Percentiles rank a stretch among this genome's conserved stretches.
Conservation (phyloP, 1,284 basidiomycete species). For the Tilletia walkeri region DNA sequence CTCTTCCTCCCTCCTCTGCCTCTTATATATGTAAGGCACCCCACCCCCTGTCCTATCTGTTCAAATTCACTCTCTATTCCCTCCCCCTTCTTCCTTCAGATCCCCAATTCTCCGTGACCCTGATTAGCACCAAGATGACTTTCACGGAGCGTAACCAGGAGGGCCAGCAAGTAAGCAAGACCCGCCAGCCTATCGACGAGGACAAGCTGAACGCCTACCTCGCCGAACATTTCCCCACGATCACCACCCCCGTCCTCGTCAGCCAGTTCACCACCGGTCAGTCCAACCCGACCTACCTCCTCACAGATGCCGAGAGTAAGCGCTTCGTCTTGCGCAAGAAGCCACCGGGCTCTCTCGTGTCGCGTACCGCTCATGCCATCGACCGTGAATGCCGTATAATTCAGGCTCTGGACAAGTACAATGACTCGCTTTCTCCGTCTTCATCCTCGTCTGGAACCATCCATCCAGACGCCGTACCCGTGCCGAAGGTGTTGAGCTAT, state of each 20-base stretch:
- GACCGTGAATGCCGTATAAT: constrained; percentile 87
- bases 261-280: constrained; percentile 77
- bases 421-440: constrained; percentile 8
- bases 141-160: neutral
- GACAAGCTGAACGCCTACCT: constrained; percentile 63
- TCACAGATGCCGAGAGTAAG: constrained; percentile 70
- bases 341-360: constrained; percentile 81
- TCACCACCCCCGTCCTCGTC: constrained; percentile 70
- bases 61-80: too few relatives aligned
- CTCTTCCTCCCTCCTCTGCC: too few relatives aligned
- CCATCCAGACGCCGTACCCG: constrained; percentile 66
- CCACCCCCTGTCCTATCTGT: too few relatives aligned
- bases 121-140: too few relatives aligned
- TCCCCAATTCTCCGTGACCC: too few relatives aligned
- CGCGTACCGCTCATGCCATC: constrained; percentile 85
- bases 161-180: constrained; percentile 38
- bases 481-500: constrained; percentile 78
- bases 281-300: constrained; percentile 91
- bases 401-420: constrained; percentile 59
- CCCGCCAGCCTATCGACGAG: constrained; percentile 38
- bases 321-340: constrained; percentile 89
- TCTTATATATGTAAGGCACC: too few relatives aligned
- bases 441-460: neutral
- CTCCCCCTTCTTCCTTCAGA: too few relatives aligned
- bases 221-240: constrained; percentile 60